Percentiles rank a stretch among this genome's conserved stretches.
Evolutionary conservation across 441 rosid genomes (phyloP).

Genomic region (Breynia disticha): DNA sequence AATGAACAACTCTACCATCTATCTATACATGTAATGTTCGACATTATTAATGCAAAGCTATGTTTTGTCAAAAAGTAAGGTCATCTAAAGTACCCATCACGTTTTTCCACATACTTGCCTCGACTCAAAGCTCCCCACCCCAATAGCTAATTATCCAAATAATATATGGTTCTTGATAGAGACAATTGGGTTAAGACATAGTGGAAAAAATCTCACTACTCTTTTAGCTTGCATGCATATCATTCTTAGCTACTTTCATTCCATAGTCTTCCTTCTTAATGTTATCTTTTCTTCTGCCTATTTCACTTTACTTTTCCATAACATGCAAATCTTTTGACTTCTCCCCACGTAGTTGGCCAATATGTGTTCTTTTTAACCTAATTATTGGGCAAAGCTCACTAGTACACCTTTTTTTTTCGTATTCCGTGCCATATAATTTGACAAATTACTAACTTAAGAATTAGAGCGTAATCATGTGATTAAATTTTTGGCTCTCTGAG

Average conservation of each 20-base stretch:
- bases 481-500: no score
- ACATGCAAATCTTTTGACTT: no score
- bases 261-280: no score
- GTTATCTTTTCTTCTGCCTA: no score
- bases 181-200: conserved; percentile 11
- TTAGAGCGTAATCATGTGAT: no score
- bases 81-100: conserved; percentile 2
- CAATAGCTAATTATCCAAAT: conserved; percentile 8
- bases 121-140: conserved; percentile 17
- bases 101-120: conserved; percentile 19
- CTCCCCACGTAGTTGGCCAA: conserved; percentile 10
- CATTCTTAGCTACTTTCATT: background rate
- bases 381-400: background rate
- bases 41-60: conserved; percentile 16
- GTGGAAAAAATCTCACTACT: background rate
- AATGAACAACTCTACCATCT: no score
- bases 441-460: no score
- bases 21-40: conserved; percentile 20
- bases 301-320: no score
- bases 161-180: conserved; percentile 10
- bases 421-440: no score
- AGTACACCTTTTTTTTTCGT: background rate
- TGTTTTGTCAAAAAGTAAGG: conserved; percentile 24
- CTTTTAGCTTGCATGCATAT: conserved; percentile 4
- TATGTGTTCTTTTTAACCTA: conserved; percentile 4